A percentile compares a stretch with the other conserved stretches of the same genome.
Evolutionary conservation across 2,329 filamentous ascomycete species (phyloP).

Genomic region (Sarocladium strictum): DNA sequence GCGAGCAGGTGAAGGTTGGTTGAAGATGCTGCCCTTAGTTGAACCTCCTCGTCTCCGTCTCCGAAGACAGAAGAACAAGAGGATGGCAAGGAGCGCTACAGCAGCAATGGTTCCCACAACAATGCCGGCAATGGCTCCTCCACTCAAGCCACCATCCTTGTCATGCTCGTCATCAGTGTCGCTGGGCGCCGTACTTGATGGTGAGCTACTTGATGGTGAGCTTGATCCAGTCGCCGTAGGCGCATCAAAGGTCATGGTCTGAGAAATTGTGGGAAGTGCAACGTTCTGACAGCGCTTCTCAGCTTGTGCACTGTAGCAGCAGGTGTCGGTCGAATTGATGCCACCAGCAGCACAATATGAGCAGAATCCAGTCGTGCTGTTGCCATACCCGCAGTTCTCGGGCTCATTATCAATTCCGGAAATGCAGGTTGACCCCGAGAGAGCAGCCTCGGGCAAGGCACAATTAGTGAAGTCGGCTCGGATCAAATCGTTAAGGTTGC

Average conservation of each 20-base stretch:
- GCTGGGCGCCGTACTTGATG: conserved; percentile 15
- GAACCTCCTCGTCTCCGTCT: conserved; percentile 46
- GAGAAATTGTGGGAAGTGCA: conserved; percentile 68
- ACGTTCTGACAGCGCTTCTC: conserved; percentile 68
- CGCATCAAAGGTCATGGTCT: conserved; percentile 56
- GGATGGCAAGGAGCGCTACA: conserved; percentile 59
- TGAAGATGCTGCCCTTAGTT: conserved; percentile 71
- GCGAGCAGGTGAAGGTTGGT: conserved; percentile 75
- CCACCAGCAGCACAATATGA: conserved; percentile 79
- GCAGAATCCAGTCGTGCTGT: conserved; percentile 70
- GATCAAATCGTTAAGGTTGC: conserved; percentile 68
- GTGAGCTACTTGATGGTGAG: conserved; percentile 16
- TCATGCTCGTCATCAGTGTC: conserved; percentile 20
- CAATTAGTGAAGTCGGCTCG: conserved; percentile 91
- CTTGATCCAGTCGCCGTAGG: conserved; percentile 37
- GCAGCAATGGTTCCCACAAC: conserved; percentile 76
- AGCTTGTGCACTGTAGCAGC: conserved; percentile 80
- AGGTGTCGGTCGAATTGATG: conserved; percentile 89
- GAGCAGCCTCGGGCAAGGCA: conserved; percentile 70
- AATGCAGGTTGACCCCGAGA: conserved; percentile 69
- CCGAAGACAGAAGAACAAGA: conserved; percentile 62
- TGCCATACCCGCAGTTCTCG: conserved; percentile 77
- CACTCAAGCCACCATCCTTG: conserved; percentile 48
- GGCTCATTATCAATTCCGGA: conserved; percentile 73
- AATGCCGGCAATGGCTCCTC: conserved; percentile 87